Conservation (phyloP, 306 rosid species). For the Cicer cuneatum region DNA sequence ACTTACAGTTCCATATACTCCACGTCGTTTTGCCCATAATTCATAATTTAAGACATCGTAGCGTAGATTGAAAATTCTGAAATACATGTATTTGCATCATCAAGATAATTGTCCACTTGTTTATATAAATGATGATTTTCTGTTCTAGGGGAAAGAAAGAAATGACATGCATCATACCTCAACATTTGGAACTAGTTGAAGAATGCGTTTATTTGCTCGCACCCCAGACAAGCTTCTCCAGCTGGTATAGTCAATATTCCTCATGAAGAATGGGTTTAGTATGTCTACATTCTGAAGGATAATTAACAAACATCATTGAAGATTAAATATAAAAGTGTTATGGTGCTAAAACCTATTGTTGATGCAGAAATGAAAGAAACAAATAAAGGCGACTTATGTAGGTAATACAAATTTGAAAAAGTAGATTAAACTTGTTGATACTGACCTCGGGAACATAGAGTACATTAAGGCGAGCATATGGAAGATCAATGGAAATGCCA, state of each 20-base stretch:
- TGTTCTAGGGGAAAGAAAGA: neutral
- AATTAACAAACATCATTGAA: slow-evolving; percentile 11
- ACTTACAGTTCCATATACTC: slow-evolving; percentile 65
- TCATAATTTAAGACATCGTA: slow-evolving; percentile 60
- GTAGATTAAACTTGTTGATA: slow-evolving; percentile 1
- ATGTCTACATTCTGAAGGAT: slow-evolving; percentile 51
- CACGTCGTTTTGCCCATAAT: slow-evolving; percentile 64
- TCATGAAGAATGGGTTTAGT: slow-evolving; percentile 52
- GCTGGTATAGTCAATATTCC: slow-evolving; percentile 54
- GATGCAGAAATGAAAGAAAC: slow-evolving; percentile 9
- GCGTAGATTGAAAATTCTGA: slow-evolving; percentile 55
- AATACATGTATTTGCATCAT: slow-evolving; percentile 32
- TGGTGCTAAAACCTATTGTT: neutral
- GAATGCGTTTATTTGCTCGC: slow-evolving; percentile 54
- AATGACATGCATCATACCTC: slow-evolving; percentile 49
- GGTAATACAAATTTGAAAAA: neutral
- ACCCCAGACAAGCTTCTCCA: slow-evolving; percentile 66
- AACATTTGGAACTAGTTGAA: slow-evolving; percentile 54
- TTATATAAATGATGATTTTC: slow-evolving; percentile 6
- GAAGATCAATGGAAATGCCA: slow-evolving; percentile 58
- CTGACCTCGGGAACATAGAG: slow-evolving; percentile 60
- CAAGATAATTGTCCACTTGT: neutral
- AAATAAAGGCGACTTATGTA: neutral
- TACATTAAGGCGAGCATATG: slow-evolving; percentile 49
- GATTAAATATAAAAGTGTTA: neutral